Evolutionary conservation across 352 stramenopile species (phyloP).

Genomic region (Nothophytophthora sp.): DNA sequence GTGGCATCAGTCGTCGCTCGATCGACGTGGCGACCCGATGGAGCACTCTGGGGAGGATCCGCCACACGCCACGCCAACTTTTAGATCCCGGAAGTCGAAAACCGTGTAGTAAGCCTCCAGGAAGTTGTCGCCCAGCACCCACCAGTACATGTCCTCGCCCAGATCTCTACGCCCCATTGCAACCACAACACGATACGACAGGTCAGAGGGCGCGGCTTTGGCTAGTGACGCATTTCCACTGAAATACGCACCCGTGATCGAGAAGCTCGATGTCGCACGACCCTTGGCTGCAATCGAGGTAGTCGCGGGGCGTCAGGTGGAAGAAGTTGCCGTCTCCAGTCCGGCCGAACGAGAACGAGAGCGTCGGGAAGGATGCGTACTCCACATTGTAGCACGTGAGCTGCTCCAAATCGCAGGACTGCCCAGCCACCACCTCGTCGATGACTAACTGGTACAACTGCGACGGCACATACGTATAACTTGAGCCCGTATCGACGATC

Average conservation of each 20-base stretch:
- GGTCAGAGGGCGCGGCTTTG: background rate
- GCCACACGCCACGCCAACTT: conserved; percentile 54
- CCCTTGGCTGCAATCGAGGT: conserved; percentile 35
- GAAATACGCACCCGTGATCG: conserved; percentile 33
- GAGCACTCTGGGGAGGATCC: conserved; percentile 14
- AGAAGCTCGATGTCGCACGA: conserved; percentile 48
- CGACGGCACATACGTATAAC: conserved; percentile 42
- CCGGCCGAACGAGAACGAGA: conserved; percentile 43
- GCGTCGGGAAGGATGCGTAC: conserved; percentile 39
- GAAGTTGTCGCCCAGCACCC: conserved; percentile 66
- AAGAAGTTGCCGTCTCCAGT: conserved; percentile 36
- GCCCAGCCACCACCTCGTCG: conserved; percentile 26
- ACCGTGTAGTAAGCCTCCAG: conserved; percentile 65
- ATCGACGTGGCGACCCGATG: background rate
- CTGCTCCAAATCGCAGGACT: conserved; percentile 29
- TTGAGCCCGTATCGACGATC: conserved; percentile 63
- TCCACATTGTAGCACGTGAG: conserved; percentile 30
- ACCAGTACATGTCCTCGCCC: conserved; percentile 49
- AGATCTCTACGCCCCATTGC: conserved; percentile 20
- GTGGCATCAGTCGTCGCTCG: background rate
- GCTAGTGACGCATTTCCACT: too few relatives aligned
- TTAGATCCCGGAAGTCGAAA: conserved; percentile 46
- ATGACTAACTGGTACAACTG: conserved; percentile 42
- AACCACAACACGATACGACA: background rate
- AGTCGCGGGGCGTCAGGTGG: conserved; percentile 34